Evolutionary conservation across 2,329 filamentous ascomycete genomes (phyloP).

Genomic region (Grosmannia serpens): DNA sequence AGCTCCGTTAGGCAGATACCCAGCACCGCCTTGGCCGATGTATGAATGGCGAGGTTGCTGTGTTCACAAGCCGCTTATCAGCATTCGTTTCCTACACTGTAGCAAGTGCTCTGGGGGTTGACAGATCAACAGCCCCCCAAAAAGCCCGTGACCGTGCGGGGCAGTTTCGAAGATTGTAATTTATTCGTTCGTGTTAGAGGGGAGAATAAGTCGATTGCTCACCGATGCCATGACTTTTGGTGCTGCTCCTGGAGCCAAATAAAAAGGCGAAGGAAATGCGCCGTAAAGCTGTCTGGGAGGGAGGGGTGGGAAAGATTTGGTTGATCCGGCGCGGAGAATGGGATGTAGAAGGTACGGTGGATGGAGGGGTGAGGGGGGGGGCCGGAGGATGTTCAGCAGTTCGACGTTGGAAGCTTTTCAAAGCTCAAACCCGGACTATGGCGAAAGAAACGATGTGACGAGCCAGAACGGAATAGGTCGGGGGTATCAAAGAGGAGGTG

Average conservation of each 20-base stretch:
- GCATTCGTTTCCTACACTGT: neutral
- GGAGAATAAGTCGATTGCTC: neutral
- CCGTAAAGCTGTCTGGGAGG: neutral
- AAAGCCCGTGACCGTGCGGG: too few species aligned
- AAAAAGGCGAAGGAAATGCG: neutral
- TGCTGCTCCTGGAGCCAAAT: neutral
- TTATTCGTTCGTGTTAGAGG: neutral
- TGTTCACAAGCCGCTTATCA: neutral
- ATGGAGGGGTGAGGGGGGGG: neutral
- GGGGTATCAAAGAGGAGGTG: neutral
- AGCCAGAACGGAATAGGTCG: neutral
- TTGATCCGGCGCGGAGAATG: neutral
- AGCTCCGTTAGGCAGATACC: conserved; percentile 54
- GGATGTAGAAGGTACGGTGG: too few species aligned
- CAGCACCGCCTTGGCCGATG: conserved; percentile 28
- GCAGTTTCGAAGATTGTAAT: too few species aligned
- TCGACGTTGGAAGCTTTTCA: neutral
- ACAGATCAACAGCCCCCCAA: neutral
- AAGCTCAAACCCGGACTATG: neutral
- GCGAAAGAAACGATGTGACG: neutral
- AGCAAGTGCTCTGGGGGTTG: neutral
- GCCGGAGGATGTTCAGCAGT: neutral
- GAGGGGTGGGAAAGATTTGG: neutral
- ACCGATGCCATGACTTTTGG: neutral
- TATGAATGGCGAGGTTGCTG: conserved; percentile 27